Conservation (phyloP, 2,329 filamentous ascomycete species). For the Trichoderma koningii region DNA sequence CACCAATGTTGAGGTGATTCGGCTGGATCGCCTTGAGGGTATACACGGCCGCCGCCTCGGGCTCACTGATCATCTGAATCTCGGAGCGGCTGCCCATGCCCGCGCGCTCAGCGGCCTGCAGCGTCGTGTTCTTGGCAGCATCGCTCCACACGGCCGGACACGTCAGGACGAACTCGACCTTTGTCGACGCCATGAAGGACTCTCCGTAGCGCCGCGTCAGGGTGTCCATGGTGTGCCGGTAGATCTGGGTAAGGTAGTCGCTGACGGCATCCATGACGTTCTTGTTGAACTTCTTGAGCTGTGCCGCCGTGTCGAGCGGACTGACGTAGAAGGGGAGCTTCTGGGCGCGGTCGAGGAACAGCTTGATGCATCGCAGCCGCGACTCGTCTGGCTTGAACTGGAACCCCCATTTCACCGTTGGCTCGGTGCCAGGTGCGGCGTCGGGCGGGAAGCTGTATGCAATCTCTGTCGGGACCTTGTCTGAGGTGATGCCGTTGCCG, state of each 20-base stretch:
- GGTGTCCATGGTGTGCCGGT: slow-evolving; percentile 77
- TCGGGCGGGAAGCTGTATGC: slow-evolving; percentile 54
- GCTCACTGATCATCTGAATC: slow-evolving; percentile 79
- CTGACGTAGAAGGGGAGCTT: slow-evolving; percentile 80
- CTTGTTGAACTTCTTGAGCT: slow-evolving; percentile 73
- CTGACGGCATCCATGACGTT: slow-evolving; percentile 78
- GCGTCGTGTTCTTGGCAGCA: slow-evolving; percentile 79
- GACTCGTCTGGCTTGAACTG: slow-evolving; percentile 78
- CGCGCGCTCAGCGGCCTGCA: slow-evolving; percentile 74
- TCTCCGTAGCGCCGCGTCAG: slow-evolving; percentile 73
- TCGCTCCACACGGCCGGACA: slow-evolving; percentile 85
- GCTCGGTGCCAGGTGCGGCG: slow-evolving; percentile 42
- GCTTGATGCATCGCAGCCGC: slow-evolving; percentile 77
- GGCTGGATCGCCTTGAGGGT: slow-evolving; percentile 78
- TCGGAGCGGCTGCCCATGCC: slow-evolving; percentile 72
- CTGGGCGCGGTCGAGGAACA: slow-evolving; percentile 79
- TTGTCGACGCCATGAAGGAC: slow-evolving; percentile 74
- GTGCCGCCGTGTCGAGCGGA: slow-evolving; percentile 73
- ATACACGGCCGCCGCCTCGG: slow-evolving; percentile 77
- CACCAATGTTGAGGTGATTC: slow-evolving; percentile 69
- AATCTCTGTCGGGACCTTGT: slow-evolving; percentile 83
- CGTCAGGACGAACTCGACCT: slow-evolving; percentile 77
- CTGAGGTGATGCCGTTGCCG: slow-evolving; percentile 81
- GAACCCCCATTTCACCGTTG: slow-evolving; percentile 74
- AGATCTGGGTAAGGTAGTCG: slow-evolving; percentile 76